phyloP scores from a whole-genome alignment of 371 early-diverging fungal genomes.

The Mortierella sp. region DNA sequence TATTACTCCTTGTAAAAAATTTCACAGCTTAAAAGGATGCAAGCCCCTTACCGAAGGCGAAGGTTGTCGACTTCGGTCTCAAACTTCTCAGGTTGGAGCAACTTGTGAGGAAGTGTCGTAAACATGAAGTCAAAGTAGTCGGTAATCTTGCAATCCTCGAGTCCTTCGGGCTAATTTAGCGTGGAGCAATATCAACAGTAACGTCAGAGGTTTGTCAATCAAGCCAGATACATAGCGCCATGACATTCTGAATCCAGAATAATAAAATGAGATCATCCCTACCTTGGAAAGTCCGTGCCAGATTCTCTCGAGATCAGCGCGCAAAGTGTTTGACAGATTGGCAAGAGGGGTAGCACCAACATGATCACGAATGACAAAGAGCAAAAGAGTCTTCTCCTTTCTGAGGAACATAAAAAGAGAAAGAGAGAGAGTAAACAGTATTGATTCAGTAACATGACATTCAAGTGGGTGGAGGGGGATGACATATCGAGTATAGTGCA shows the following conservation, averaged over 20 bases:
- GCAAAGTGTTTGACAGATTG: constrained; percentile 84
- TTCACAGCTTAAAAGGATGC: too few species aligned
- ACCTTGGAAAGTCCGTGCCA: constrained; percentile 92
- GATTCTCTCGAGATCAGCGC: constrained; percentile 87
- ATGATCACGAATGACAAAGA: constrained; percentile 97
- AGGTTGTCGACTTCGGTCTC: constrained; percentile 78
- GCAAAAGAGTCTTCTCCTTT: constrained; percentile 88
- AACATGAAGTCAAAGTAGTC: constrained; percentile 96
- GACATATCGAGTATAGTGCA: neutral
- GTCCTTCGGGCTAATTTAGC: constrained; percentile 78
- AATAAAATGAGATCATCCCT: constrained; percentile 3
- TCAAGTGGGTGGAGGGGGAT: neutral
- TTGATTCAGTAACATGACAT: neutral
- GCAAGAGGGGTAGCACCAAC: constrained; percentile 89
- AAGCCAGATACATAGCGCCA: neutral
- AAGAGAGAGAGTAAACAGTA: neutral
- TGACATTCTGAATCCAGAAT: neutral
- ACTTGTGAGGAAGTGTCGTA: constrained; percentile 93
- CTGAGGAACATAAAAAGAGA: constrained; percentile 33
- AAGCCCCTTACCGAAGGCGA: constrained; percentile 67
- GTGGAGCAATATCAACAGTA: neutral
- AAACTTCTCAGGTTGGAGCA: constrained; percentile 88
- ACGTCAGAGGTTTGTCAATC: neutral
- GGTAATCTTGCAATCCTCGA: constrained; percentile 80
- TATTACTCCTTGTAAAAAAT: too few species aligned